Base-by-base conservation (phyloP, 2,329 filamentous ascomycete genomes). In the Fusarium sp. region DNA sequence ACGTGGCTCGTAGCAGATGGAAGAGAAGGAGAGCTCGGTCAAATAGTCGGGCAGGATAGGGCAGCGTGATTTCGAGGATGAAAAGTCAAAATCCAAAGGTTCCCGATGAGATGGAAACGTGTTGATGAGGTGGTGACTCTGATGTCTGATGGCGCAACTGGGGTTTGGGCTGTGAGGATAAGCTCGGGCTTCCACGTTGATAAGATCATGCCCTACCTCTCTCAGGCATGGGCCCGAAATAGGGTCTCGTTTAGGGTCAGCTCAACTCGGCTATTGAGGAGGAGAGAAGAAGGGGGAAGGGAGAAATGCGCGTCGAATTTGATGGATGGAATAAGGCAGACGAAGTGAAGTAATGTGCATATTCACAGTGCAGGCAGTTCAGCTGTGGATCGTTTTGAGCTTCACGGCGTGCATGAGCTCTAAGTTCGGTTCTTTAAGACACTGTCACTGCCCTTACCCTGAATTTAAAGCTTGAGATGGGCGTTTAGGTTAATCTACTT, bases 21-120 rank as follows among this genome's bases (percentile, higher is more conserved):
- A 45, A 41, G 27, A 30, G 27, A 30, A 25, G 37, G 22, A 46
- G 53, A 43, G 27, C 39, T 22, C 33, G 39, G 54, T 52, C 65
- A 44, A 57, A 47, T 55, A 47, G 22, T 19, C 39, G 52, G 30
- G 19, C 41, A 14, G 56, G 33, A 57, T 14, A 43, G 52, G 35
- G 19, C 41, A 17, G 56, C 33, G 63, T 43, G 43, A n/a, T 41
- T 27, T 33, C 44, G 33, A 53, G 14, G 50, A 33, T 47, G 41
- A 62, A 68, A 68, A 68, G 50, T 43, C 51, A 69, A 68, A 37
- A 62, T 17, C 17, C 40, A 57, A 68, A 50, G 44, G 30, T 63
- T 58, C 46, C 43, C 46, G 47, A 45, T 35, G 52, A 33, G 58
- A 49, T 22, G 62, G 14, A 47, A 49, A 27, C 51, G 46, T 23